These are phyloP conservation scores for Pythium periplocum DNA, from an alignment of 352 stramenopile genomes.

Conservation along the genomic window DNA sequence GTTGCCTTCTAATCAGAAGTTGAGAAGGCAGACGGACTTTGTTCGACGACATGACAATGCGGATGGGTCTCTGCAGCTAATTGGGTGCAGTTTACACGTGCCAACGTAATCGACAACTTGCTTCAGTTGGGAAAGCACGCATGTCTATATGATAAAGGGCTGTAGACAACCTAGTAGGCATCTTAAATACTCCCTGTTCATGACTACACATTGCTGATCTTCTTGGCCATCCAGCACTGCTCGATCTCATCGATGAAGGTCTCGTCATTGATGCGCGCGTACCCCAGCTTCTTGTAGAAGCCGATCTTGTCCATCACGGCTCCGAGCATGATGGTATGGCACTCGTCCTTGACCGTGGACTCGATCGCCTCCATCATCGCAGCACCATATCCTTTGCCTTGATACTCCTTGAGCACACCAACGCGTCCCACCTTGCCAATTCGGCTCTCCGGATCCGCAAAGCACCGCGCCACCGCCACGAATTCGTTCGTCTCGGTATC, in stretches of 20 bases:
- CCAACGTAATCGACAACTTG: no score
- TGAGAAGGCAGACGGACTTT: no score
- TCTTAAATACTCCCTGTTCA: no score
- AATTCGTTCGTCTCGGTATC: constrained; percentile 40
- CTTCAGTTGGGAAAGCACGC: no score
- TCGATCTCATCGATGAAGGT: constrained; percentile 48
- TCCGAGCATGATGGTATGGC: constrained; percentile 35
- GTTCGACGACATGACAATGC: no score
- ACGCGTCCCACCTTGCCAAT: constrained; percentile 54
- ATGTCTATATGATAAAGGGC: no score
- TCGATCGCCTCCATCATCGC: constrained; percentile 42
- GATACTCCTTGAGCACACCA: constrained; percentile 44
- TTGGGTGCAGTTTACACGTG: no score
- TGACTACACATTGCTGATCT: background rate
- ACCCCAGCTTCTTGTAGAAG: constrained; percentile 71
- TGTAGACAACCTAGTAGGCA: no score
- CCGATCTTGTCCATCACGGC: constrained; percentile 43
- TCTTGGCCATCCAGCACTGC: constrained; percentile 33
- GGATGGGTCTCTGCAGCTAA: no score
- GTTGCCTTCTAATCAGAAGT: no score
- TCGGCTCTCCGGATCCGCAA: constrained; percentile 24
- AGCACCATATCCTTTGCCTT: constrained; percentile 44
- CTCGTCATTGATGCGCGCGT: constrained; percentile 37
- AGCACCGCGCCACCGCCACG: constrained; percentile 42
- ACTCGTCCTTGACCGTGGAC: constrained; percentile 18